Evolutionary conservation across 495 filamentous ascomycete species (phyloP), one percentile per base, ranked within the genome.

Genomic region (Niebla homalea): DNA sequence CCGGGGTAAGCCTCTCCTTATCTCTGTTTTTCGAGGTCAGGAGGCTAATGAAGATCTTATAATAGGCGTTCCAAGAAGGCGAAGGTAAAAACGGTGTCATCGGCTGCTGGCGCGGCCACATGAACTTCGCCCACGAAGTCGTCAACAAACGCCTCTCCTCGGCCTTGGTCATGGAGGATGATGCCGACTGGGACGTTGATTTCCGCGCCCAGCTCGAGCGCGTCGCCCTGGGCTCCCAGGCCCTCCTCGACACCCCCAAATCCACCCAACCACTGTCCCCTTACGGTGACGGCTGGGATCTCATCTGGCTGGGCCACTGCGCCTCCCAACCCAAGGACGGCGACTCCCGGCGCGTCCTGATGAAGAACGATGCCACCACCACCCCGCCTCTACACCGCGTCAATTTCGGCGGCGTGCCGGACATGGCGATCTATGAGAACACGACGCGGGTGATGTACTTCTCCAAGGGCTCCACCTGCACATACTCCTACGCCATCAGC

Each of bases 251-350:
- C 41, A 60, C 67, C 11, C 65, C 66, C 2, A 23, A 47, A 22
- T 35, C 23, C 14, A 67, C 68, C 10, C 53, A 51, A 0, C 35
- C 63, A 3, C 51, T 61, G 2, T 70, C 72, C 11, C 74, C 76
- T 1, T 80, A 79, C 50, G 77, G 76, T 45, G 67, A 73, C 16
- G 64, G 72, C 51, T 80, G 76, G 76, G 70, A 77, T 51, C 50
- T 77, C 35, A 62, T 78, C 7, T 77, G 75, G 74, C 61, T 76
- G 16, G 74, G 74, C 10, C 70, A 73, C 43, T 77, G 74, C 55
- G 66, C 67, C 12, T 59, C 64, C 52, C 48, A 53, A 23, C 64
- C 67, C 52, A 56, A 61, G 4, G 46, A 59, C 26, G 58, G 51
- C 46, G 32, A 49, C 0, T 20, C 51, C 45, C 36, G 47, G 51